Percentiles rank a stretch among this genome's conserved stretches.
Evolutionary conservation across 2,329 filamentous ascomycete species (phyloP).

Genomic region (Corniculantispora saksenae): DNA sequence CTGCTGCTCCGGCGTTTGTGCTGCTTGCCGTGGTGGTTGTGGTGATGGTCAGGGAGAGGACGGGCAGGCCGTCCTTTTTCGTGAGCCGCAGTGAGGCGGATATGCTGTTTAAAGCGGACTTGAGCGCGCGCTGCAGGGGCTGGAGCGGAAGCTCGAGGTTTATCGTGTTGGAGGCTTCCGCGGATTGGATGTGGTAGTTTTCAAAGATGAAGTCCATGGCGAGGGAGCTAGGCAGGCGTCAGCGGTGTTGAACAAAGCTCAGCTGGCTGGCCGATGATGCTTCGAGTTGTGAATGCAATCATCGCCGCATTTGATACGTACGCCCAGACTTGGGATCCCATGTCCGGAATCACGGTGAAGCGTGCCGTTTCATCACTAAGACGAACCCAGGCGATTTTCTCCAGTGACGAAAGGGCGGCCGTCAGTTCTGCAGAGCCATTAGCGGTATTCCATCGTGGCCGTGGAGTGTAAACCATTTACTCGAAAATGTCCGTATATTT

Average conservation of each 20-base stretch:
- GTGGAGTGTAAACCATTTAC: constrained; percentile 34
- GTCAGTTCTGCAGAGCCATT: constrained; percentile 51
- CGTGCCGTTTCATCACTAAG: constrained; percentile 84
- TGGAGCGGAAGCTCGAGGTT: constrained; percentile 94
- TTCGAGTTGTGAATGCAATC: too few species aligned
- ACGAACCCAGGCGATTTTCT: constrained; percentile 87
- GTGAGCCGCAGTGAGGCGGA: constrained; percentile 86
- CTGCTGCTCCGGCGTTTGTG: constrained; percentile 33
- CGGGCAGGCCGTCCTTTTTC: constrained; percentile 84
- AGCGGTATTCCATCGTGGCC: not conserved
- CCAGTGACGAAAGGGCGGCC: constrained; percentile 64
- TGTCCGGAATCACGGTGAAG: constrained; percentile 94
- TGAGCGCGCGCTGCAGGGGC: constrained; percentile 86
- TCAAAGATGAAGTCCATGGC: constrained; percentile 84
- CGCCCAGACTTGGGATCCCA: constrained; percentile 96
- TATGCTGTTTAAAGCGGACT: constrained; percentile 78
- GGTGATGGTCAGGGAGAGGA: constrained; percentile 87
- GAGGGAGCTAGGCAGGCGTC: constrained; percentile 47
- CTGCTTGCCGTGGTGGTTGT: constrained; percentile 62
- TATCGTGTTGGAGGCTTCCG: constrained; percentile 80
- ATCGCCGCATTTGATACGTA: constrained; percentile 46
- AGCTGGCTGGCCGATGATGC: too few species aligned
- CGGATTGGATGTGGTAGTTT: constrained; percentile 81
- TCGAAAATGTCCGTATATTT: constrained; percentile 67
- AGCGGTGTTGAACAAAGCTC: not conserved